Conservation (phyloP, 2,329 filamentous ascomycete species). For the Colletotrichum caudatum region DNA sequence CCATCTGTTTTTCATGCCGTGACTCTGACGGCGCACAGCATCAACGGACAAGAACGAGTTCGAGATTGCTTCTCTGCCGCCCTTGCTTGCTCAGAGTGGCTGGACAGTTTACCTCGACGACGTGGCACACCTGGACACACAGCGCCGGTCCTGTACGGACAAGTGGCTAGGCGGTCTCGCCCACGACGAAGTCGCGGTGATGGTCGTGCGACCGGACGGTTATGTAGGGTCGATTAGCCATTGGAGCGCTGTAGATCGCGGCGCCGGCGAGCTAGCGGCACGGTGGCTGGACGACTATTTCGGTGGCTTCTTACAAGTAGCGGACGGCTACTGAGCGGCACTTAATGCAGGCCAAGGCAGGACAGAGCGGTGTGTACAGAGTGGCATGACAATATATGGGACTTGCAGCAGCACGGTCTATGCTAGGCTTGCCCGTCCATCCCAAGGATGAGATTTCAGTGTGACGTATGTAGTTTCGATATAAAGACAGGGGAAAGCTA, state of each 20-base stretch:
- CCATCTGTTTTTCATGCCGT: constrained; percentile 1
- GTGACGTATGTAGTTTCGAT: not conserved
- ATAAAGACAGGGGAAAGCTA: not conserved
- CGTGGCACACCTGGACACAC: constrained; percentile 65
- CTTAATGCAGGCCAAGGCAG: not conserved
- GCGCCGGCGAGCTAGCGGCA: constrained; percentile 19
- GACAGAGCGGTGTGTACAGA: not conserved
- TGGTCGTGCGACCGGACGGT: constrained; percentile 44
- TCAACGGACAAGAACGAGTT: constrained; percentile 71
- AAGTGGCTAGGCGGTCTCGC: constrained; percentile 44
- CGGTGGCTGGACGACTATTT: constrained; percentile 33
- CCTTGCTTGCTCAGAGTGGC: constrained; percentile 70
- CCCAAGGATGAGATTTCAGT: not conserved
- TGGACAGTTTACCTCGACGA: constrained; percentile 82
- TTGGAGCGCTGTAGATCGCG: constrained; percentile 15
- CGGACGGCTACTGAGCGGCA: constrained; percentile 2
- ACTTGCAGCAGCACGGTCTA: constrained; percentile 2
- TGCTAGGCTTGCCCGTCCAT: not conserved
- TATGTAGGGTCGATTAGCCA: constrained; percentile 44
- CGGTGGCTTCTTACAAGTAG: constrained; percentile 34
- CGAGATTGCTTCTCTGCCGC: constrained; percentile 75
- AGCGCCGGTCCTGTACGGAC: constrained; percentile 64
- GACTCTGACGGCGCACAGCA: constrained; percentile 51
- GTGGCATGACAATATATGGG: not conserved
- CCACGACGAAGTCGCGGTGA: constrained; percentile 39